These are phyloP conservation scores for Candida khao-thaluensis DNA, from an alignment of 805 yeast genomes.

Conservation along the genomic window DNA sequence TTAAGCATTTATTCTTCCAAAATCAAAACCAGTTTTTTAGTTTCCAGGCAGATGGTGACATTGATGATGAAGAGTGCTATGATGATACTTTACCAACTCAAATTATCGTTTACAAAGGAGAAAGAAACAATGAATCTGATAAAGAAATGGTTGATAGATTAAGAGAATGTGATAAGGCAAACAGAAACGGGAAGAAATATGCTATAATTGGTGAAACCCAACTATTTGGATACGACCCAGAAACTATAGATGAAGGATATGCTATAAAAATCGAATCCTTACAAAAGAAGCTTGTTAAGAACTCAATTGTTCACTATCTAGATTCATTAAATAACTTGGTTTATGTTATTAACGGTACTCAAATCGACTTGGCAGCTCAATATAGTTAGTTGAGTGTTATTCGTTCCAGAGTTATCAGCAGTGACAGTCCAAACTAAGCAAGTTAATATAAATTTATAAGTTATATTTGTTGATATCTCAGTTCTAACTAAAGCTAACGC, in stretches of 20 bases:
- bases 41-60: constrained; percentile 10
- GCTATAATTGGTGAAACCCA: constrained; percentile 11
- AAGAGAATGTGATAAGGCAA: constrained; percentile 8
- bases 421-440: too few relatives aligned
- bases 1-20: constrained; percentile 11
- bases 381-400: too few relatives aligned
- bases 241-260: constrained; percentile 3
- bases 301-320: constrained; percentile 10
- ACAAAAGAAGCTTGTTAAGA: constrained; percentile 10
- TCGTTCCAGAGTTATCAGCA: not conserved
- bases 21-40: constrained; percentile 6
- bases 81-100: constrained; percentile 13
- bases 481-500: too few relatives aligned
- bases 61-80: constrained; percentile 10
- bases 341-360: constrained; percentile 16
- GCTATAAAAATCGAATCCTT: constrained; percentile 13
- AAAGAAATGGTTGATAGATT: constrained; percentile 13
- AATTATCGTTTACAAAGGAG: constrained; percentile 13
- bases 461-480: too few relatives aligned
- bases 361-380: not conserved
- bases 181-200: not conserved
- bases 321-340: constrained; percentile 14
- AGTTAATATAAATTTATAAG: too few relatives aligned
- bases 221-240: constrained; percentile 8
- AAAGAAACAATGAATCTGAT: constrained; percentile 9